A percentile compares a stretch with the other conserved stretches of the same genome.
These are phyloP conservation scores for Scheffersomyces titani DNA, from an alignment of 1,139 yeast genomes.

Conservation along the genomic window DNA sequence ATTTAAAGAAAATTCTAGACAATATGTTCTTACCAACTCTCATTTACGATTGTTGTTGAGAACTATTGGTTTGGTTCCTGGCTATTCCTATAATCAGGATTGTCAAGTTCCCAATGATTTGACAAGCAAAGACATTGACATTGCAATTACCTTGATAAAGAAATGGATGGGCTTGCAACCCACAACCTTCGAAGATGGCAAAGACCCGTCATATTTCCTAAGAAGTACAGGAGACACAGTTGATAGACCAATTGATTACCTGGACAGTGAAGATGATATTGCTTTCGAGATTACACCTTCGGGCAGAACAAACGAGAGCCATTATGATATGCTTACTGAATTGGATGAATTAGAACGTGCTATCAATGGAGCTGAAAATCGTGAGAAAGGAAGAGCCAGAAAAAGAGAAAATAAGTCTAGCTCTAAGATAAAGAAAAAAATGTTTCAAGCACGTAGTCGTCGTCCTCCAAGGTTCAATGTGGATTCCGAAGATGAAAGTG, in stretches of 20 bases:
- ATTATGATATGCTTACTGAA: constrained; percentile 29
- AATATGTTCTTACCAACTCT: constrained; percentile 38
- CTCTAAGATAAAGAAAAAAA: constrained; percentile 3
- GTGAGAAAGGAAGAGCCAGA: constrained; percentile 24
- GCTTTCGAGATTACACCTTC: constrained; percentile 37
- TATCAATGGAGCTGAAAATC: constrained; percentile 11
- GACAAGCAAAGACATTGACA: constrained; percentile 19
- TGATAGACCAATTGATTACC: constrained; percentile 20
- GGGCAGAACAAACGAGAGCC: constrained; percentile 15
- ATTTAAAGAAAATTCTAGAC: constrained; percentile 18
- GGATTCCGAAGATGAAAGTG: constrained; percentile 20
- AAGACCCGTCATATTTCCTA: constrained; percentile 38
- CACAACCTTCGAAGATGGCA: constrained; percentile 42
- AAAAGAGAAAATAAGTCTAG: constrained; percentile 10
- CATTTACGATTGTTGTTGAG: constrained; percentile 34
- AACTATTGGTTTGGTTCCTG: constrained; percentile 39
- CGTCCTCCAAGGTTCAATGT: constrained; percentile 20
- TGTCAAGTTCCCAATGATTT: constrained; percentile 27
- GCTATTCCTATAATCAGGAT: constrained; percentile 34
- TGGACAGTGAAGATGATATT: constrained; percentile 23
- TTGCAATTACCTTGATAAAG: constrained; percentile 25
- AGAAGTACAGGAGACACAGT: constrained; percentile 24
- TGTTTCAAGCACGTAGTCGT: constrained; percentile 7
- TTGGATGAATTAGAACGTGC: constrained; percentile 35
- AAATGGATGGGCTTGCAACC: constrained; percentile 37